phyloP scores from a whole-genome alignment of 2,329 filamentous ascomycete species.

The Periconia digitata region DNA sequence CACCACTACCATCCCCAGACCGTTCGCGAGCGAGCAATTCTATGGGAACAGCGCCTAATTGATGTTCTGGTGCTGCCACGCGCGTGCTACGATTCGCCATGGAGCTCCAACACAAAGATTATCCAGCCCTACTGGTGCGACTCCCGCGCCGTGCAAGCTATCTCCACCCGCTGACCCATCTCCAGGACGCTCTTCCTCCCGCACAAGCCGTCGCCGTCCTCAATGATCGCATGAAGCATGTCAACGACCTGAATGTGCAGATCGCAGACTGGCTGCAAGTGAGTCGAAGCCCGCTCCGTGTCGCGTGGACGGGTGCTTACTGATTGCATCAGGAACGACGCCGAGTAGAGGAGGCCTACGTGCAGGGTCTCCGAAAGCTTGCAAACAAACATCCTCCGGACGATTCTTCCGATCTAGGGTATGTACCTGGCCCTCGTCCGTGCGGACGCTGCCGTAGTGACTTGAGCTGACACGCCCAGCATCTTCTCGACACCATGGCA shows the following conservation, averaged over 20 bases:
- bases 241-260: slow-evolving; percentile 81
- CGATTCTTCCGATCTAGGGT: slow-evolving; percentile 83
- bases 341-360: slow-evolving; percentile 88
- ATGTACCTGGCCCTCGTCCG: slow-evolving; percentile 40
- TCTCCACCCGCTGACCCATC: slow-evolving; percentile 29
- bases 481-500: slow-evolving; percentile 91
- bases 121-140: slow-evolving; percentile 90
- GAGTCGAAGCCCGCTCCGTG: slow-evolving; percentile 36
- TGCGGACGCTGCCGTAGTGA: slow-evolving; percentile 7
- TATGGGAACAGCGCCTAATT: slow-evolving; percentile 30
- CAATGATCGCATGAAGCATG: slow-evolving; percentile 84
- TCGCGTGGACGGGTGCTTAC: slow-evolving; percentile 20
- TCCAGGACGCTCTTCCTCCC: slow-evolving; percentile 77
- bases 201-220: slow-evolving; percentile 78
- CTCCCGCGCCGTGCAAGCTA: slow-evolving; percentile 16
- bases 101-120: slow-evolving; percentile 81
- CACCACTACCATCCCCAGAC: slow-evolving; percentile 15
- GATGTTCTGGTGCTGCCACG: slow-evolving; percentile 31
- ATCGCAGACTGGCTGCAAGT: slow-evolving; percentile 98
- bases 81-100: slow-evolving; percentile 32
- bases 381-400: slow-evolving; percentile 73
- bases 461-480: slow-evolving; percentile 52
- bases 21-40: slow-evolving; percentile 25
- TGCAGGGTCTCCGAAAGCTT: slow-evolving; percentile 77
- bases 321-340: slow-evolving; percentile 76